Conservation (phyloP, 2,329 filamentous ascomycete genomes). For the Dactylonectria estremocensis region DNA sequence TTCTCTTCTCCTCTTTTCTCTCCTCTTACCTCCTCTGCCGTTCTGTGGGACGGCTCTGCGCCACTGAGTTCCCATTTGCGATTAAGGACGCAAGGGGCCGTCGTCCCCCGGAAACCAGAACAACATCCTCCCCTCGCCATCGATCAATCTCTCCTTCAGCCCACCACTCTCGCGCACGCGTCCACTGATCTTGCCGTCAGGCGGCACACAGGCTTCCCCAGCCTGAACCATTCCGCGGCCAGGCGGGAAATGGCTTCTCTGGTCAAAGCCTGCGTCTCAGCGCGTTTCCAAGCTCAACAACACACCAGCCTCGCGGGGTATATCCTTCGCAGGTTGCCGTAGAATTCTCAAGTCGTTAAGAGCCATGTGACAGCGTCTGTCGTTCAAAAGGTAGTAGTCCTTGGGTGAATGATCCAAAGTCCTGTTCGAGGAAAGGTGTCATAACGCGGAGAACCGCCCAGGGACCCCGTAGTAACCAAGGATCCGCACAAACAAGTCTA, state of each 20-base stretch:
- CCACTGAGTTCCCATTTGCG: slow-evolving; percentile 24
- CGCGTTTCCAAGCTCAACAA: slow-evolving; percentile 55
- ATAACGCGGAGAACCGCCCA: slow-evolving; percentile 46
- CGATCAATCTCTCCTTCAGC: slow-evolving; percentile 51
- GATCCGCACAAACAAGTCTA: slow-evolving; percentile 50
- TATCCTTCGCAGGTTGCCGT: slow-evolving; percentile 60
- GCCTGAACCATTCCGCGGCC: slow-evolving; percentile 40
- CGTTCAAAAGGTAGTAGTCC: slow-evolving; percentile 54
- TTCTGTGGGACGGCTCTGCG: slow-evolving; percentile 42
- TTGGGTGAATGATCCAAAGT: slow-evolving; percentile 54
- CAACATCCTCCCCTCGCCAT: slow-evolving; percentile 46
- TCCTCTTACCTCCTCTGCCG: slow-evolving; percentile 38
- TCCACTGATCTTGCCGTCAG: slow-evolving; percentile 48
- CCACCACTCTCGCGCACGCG: slow-evolving; percentile 53
- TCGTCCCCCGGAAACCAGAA: slow-evolving; percentile 41
- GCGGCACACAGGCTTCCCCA: slow-evolving; percentile 47
- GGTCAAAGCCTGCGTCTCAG: slow-evolving; percentile 47
- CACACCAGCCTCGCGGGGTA: slow-evolving; percentile 58
- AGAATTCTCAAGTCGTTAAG: slow-evolving; percentile 55
- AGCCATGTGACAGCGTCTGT: slow-evolving; percentile 56
- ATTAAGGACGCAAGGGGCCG: slow-evolving; percentile 14
- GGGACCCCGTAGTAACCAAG: slow-evolving; percentile 49
- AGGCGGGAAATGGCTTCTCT: slow-evolving; percentile 38
- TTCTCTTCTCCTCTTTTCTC: slow-evolving; percentile 33
- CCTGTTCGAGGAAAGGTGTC: slow-evolving; percentile 49